Evolutionary conservation across 2,329 filamentous ascomycete species (phyloP), one percentile per base, ranked within the genome.

Genomic region (Knufia petricola): DNA sequence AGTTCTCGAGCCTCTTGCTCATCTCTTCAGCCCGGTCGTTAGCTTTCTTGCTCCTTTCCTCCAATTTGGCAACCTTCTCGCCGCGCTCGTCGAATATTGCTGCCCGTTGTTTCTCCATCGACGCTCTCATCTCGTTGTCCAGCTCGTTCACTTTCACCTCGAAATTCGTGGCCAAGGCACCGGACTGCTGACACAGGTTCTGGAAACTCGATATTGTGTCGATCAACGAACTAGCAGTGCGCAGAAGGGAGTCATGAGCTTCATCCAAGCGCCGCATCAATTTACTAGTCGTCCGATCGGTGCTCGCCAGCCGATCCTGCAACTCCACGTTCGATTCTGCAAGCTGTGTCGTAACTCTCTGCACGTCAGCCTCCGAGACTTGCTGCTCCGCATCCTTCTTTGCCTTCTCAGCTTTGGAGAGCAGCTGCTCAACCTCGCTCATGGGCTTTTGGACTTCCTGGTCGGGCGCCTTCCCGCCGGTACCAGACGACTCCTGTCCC

Each of bases 201-300:
- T 39, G 34, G 20, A 48, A 48, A 21, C 24, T 34, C n/a, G 45
- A 39, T 12, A 48, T 40, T 8, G 45, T 48, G 31, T 48, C 45
- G 15, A 48, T 21, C 15, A 48, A 21, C 8, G 45, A 48, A 12
- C 17, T 31, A 3, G 45, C 45, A 3, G 45, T 40, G 15, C 36
- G 20, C 10, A 31, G 12, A 13, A 48, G 36, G 2, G 21, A 8
- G n/a, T 48, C 34, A 17, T 48, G 45, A 8, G 45, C 45, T 12
- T 48, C 45, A 19, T 48, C 45, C 12, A 48, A 24, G 12, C 45
- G 45, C 19, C 45, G 15, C 45, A 48, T 48, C 15, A 48, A 20
- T 21, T 20, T 30, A n/a, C 10, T 17, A 20, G 45, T 21, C 21
- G 45, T 36, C n/a, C 36, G 45, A 17, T 28, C 30, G 3, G 45